A percentile compares a stretch with the other conserved stretches of the same genome.
These are phyloP conservation scores for Claviceps pazoutovae DNA, from an alignment of 2,329 filamentous ascomycete species.

Conservation along the genomic window DNA sequence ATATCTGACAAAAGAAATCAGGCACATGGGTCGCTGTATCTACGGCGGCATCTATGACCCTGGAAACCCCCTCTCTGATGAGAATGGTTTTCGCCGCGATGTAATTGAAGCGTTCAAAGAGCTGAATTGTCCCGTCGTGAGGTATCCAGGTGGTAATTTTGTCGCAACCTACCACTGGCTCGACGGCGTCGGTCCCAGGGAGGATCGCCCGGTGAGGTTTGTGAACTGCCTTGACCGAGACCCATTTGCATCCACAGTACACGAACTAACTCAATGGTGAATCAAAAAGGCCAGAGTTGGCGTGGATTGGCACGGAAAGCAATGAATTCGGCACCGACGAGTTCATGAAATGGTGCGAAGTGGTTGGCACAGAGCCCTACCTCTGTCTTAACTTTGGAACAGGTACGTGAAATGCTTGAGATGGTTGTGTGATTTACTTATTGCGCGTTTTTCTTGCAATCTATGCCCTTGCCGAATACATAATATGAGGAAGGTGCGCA, in stretches of 20 bases:
- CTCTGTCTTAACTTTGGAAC: constrained; percentile 1
- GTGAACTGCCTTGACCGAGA: neutral
- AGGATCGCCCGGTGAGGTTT: neutral
- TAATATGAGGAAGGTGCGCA: neutral
- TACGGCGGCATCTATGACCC: neutral
- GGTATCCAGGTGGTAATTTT: neutral
- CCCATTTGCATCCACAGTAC: neutral
- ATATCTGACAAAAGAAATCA: neutral
- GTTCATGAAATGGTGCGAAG: constrained; percentile 1
- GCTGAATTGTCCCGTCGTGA: neutral
- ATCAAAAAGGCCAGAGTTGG: neutral
- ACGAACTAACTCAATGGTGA: neutral
- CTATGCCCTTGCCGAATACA: neutral
- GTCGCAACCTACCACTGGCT: constrained; percentile 1
- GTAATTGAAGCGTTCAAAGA: neutral
- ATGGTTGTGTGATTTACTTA: neutral
- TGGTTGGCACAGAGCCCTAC: neutral
- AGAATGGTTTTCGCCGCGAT: neutral
- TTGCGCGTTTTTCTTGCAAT: neutral
- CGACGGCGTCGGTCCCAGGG: neutral
- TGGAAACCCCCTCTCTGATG: neutral
- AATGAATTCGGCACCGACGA: neutral
- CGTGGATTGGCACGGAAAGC: neutral
- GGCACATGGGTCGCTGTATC: neutral
- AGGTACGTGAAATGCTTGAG: neutral